phyloP scores from a whole-genome alignment of 2,329 filamentous ascomycete species.

The Aureobasidium subglaciale region DNA sequence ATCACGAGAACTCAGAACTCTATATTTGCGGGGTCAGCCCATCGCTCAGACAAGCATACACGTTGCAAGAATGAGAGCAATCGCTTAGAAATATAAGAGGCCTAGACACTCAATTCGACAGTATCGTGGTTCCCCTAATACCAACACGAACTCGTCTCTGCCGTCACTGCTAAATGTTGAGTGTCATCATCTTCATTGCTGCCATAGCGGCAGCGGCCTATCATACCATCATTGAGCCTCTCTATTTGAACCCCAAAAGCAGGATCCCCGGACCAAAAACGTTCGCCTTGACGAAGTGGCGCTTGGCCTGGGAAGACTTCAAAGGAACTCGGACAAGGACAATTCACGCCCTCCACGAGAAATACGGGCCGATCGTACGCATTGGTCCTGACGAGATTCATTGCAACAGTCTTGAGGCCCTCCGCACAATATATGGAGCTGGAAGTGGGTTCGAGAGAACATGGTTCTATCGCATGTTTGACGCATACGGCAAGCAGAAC shows the following conservation, averaged over 20 bases:
- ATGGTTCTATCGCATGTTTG: slow-evolving; percentile 50
- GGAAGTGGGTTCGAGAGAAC: slow-evolving; percentile 46
- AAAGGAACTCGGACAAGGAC: slow-evolving; percentile 36
- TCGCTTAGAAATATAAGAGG: too few relatives aligned
- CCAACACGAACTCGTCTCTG: too few relatives aligned
- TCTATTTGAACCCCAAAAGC: slow-evolving; percentile 17
- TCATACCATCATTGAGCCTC: slow-evolving; percentile 12
- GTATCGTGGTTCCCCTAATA: too few relatives aligned
- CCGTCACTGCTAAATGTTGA: neutral
- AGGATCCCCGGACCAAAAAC: slow-evolving; percentile 33
- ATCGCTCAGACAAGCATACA: too few relatives aligned
- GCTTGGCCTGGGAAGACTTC: slow-evolving; percentile 40
- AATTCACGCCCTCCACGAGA: slow-evolving; percentile 38
- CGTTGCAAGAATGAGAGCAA: too few relatives aligned
- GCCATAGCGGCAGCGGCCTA: neutral
- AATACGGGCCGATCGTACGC: slow-evolving; percentile 43
- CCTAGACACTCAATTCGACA: too few relatives aligned
- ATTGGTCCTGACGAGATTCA: slow-evolving; percentile 43
- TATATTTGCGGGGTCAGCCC: too few relatives aligned
- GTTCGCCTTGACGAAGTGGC: slow-evolving; percentile 40
- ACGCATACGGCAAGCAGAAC: slow-evolving; percentile 46
- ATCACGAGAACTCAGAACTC: too few relatives aligned
- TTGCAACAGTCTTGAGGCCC: slow-evolving; percentile 38
- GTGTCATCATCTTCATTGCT: neutral
- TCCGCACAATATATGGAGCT: slow-evolving; percentile 49